Percentiles rank a stretch among this genome's conserved stretches.
Conservation (phyloP, 75 land plant genomes). For the Pinus albicaulis region DNA sequence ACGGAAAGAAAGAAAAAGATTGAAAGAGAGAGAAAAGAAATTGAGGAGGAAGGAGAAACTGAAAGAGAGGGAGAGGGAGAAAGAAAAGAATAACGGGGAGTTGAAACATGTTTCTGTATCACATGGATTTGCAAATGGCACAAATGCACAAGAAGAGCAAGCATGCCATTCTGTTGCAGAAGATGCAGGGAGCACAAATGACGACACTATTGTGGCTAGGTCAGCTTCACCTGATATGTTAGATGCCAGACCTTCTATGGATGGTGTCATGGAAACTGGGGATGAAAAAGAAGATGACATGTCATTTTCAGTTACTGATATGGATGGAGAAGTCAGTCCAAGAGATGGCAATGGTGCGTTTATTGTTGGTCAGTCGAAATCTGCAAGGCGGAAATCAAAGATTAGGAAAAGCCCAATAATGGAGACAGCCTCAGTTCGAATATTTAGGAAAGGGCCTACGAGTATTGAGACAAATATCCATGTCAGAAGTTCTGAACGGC, state of each 20-base stretch:
- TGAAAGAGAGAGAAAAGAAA: conserved; percentile 95
- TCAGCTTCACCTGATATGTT: not conserved
- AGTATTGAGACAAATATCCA: conserved; percentile 18
- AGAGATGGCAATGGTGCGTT: conserved; percentile 58
- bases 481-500: conserved; percentile 23
- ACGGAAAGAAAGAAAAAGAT: conserved; percentile 81
- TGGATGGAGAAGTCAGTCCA: conserved; percentile 33
- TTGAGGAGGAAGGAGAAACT: conserved; percentile 88
- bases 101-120: conserved; percentile 20
- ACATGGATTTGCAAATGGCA: conserved; percentile 18
- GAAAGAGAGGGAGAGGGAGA: conserved; percentile 75
- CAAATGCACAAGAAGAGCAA: conserved; percentile 19
- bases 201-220: not conserved
- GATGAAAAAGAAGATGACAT: conserved; percentile 12
- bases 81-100: conserved; percentile 37
- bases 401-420: conserved; percentile 32
- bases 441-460: conserved; percentile 27
- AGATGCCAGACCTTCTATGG: not conserved
- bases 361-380: conserved; percentile 58
- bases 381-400: conserved; percentile 51
- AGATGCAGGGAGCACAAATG: conserved; percentile 25
- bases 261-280: not conserved
- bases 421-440: conserved; percentile 41
- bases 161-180: conserved; percentile 21
- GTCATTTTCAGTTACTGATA: conserved; percentile 17